Base-by-base conservation (phyloP, 352 stramenopile genomes). In the Globisporangium acanthophoron region DNA sequence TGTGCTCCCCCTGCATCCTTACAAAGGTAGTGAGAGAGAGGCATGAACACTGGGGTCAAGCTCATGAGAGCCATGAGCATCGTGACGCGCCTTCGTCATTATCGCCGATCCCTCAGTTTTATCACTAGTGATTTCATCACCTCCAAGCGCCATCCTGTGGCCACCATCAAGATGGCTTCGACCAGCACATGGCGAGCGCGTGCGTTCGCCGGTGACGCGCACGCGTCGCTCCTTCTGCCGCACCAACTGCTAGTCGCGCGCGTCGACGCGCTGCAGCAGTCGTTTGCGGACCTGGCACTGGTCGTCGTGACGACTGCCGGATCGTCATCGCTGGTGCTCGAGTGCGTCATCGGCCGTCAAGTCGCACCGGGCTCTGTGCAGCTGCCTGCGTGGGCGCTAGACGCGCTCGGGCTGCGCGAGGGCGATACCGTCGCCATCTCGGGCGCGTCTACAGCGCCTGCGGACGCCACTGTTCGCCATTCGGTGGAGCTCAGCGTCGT, bases 341-440 rank as follows among this genome's bases (percentile, higher is more conserved):
- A 85, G 56, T 71, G 73, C 48, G 53, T 85, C 33, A 49, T 74
- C 27, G 3, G 16, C 15, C 40, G 18, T 16, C 40, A 46, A 7
- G 3, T 46, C 6, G 16, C 40, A 16, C 40, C 16, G 6, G 40
- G 40, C 16, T 48, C 58, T 15, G 68, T 86, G 53, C 75, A 87
- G 48, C 35, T 89, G 24, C 70, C 70, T 55, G 52, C 79, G 39
- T 92, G 79, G 81, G 66, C 74, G 6, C 48, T 88, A 31, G 59
- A 86, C 5, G 50, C 51, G 12, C 59, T 79, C 1, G 37, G 24
- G 1, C 37, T 70, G 2, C 24, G n/a, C 5, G 60, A 75, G 8
- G 67, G 58, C 21, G 47, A 13, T 16, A 8, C 15, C 15, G 37
- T 63, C 16, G 39, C 7, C 29, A 37, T 65, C 7, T 56, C 2